A percentile compares a stretch with the other conserved stretches of the same genome.
Conservation (phyloP, 441 rosid species). For the Euphorbia celastroides region DNA sequence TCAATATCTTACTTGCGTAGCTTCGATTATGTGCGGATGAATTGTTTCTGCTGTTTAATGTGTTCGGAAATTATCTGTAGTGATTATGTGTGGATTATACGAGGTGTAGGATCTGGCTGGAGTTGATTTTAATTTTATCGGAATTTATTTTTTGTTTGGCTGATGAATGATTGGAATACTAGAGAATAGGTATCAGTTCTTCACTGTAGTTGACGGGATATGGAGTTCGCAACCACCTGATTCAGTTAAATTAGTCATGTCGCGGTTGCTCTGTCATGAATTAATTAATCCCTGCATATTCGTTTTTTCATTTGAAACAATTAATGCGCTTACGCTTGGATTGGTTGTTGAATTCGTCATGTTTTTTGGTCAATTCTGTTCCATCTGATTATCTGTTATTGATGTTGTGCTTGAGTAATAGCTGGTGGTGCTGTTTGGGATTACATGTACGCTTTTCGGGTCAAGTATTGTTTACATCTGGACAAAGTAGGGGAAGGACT, state of each 20-base stretch:
- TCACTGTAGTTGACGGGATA: background rate
- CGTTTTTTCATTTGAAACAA: background rate
- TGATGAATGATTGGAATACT: background rate
- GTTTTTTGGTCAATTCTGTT: background rate
- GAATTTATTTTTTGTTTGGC: background rate
- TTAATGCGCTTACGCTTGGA: background rate
- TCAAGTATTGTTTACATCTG: background rate
- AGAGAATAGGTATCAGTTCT: background rate
- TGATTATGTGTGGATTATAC: background rate
- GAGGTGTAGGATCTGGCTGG: background rate
- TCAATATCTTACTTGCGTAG: conserved; percentile 8
- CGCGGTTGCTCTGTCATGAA: background rate
- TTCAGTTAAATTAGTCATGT: background rate
- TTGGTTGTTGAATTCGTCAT: background rate
- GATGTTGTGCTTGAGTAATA: background rate
- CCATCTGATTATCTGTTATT: background rate
- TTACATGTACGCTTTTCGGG: background rate
- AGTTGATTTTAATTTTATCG: background rate
- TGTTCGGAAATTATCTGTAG: background rate
- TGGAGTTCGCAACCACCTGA: conserved; percentile 2
- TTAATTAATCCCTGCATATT: conserved; percentile 2
- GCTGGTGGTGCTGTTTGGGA: background rate
- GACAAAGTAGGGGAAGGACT: background rate
- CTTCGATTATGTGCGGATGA: background rate
- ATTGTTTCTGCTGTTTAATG: background rate